Percentiles rank a stretch among this genome's conserved stretches.
Evolutionary conservation across 176 grass and related monocot species (phyloP).

Genomic region (Poa pratensis): DNA sequence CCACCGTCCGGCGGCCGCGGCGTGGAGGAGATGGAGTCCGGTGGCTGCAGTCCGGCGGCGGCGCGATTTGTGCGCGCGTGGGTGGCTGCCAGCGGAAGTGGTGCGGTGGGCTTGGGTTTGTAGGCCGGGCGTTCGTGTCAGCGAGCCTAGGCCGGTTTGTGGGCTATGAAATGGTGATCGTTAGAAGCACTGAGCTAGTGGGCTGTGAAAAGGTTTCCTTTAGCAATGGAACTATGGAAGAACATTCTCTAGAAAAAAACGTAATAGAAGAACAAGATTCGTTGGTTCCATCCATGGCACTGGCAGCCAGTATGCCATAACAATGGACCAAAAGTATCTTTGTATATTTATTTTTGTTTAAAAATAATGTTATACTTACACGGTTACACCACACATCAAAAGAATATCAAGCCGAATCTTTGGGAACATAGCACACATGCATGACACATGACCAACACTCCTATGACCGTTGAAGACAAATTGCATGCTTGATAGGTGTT

Average conservation of each 20-base stretch:
- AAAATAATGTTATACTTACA: neutral
- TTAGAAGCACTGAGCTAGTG: too few relatives aligned
- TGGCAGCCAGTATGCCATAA: too few relatives aligned
- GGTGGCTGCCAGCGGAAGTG: neutral
- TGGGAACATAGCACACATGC: neutral
- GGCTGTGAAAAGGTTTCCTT: too few relatives aligned
- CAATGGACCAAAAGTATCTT: too few relatives aligned
- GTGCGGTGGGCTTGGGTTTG: neutral
- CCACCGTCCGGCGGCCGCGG: neutral
- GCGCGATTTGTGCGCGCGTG: conserved; percentile 9
- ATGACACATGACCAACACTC: neutral
- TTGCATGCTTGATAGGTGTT: neutral
- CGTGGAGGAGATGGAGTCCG: conserved; percentile 16
- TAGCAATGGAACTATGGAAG: too few relatives aligned
- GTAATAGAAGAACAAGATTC: too few relatives aligned
- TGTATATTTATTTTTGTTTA: too few relatives aligned
- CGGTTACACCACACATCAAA: neutral
- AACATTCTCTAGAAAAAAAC: too few relatives aligned
- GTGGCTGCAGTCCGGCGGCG: neutral
- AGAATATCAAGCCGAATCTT: neutral
- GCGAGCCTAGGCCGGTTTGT: too few relatives aligned
- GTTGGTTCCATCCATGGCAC: too few relatives aligned
- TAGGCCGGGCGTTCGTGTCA: neutral
- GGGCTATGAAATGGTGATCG: too few relatives aligned
- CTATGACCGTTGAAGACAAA: neutral